Base-by-base conservation (phyloP, 257 asterid genomes). In the Solanum tarapatanum region DNA sequence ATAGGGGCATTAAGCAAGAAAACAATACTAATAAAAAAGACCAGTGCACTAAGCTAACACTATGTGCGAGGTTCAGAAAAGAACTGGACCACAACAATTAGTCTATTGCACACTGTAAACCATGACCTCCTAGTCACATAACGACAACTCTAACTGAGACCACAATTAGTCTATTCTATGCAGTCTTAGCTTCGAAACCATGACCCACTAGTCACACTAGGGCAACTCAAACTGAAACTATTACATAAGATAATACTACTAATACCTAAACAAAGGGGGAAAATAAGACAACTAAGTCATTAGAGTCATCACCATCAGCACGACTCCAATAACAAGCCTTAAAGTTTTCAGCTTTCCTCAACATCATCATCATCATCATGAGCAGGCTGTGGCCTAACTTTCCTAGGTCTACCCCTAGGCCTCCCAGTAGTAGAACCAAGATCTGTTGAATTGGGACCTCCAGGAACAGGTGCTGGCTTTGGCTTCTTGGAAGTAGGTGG, bases 361-460 rank as follows among this genome's bases (percentile, higher is more conserved):
- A 86, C 86, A 62, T 32, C 84, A 76, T 83, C 43, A 76, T 83
- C 41, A n/a, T 58, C 55, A 90, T 88, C 92, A 85, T 90, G 93
- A 86, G 94, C 89, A 14, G 94, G 89, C 89, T 94, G 92, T 19
- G 94, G 93, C 87, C 89, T 87, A 86, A 89, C 97, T 92, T 94
- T 95, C 92, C 93, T 93, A 3, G 98, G 98, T 89, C 98, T 90
- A 12, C 98, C 98, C 91, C 98, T 93, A 4, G 98, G 98, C 95
- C 93, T 88, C 82, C 93, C 94, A 2, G 92, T 64, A 4, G 51
- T 21, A 9, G 82, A 74, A 74, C 82, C 82, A 74, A 74, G 39
- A 70, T 30, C 41, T 17, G 41, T 32, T 33, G 79, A 72, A 83
- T 75, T 76, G 1, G 95, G 91, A 26, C 21, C 75, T 28, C 86